Evolutionary conservation across 1,284 basidiomycete genomes (phyloP).

Genomic region (Microbotryomycetes sp.): DNA sequence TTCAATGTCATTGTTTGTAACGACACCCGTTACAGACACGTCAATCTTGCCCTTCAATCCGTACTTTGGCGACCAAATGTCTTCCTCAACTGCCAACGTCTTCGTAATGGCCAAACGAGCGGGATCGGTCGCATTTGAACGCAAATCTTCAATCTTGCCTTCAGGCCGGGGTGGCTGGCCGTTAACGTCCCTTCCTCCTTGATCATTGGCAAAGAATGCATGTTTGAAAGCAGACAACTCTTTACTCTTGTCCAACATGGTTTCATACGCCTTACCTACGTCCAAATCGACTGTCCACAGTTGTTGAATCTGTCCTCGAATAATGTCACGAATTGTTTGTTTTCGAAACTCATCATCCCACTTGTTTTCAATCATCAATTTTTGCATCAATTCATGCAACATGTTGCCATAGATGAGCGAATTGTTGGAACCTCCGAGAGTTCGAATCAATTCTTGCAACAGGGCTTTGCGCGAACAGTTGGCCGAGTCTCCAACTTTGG

Average conservation of each 20-base stretch:
- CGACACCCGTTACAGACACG: slow-evolving; percentile 66
- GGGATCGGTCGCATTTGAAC: slow-evolving; percentile 49
- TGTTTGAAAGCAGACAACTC: slow-evolving; percentile 19
- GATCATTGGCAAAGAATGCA: slow-evolving; percentile 16
- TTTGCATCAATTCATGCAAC: slow-evolving; percentile 80
- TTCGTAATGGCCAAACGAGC: slow-evolving; percentile 62
- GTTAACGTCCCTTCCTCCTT: slow-evolving; percentile 8
- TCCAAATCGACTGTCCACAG: slow-evolving; percentile 25
- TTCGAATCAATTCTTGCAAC: slow-evolving; percentile 56
- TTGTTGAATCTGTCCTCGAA: slow-evolving; percentile 36
- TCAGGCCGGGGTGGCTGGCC: background rate
- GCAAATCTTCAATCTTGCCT: slow-evolving; percentile 48
- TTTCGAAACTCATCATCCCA: slow-evolving; percentile 61
- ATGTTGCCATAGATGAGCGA: slow-evolving; percentile 78
- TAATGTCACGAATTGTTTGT: slow-evolving; percentile 53
- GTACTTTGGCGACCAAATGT: slow-evolving; percentile 92
- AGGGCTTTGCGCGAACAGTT: slow-evolving; percentile 77
- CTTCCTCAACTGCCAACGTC: slow-evolving; percentile 85
- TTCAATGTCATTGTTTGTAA: slow-evolving; percentile 40
- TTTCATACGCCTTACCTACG: slow-evolving; percentile 28
- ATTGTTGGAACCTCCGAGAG: slow-evolving; percentile 52
- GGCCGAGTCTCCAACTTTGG: slow-evolving; percentile 71
- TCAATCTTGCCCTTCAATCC: slow-evolving; percentile 96
- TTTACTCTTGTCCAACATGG: slow-evolving; percentile 36
- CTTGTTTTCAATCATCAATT: slow-evolving; percentile 54